Evolutionary conservation across 495 filamentous ascomycete genomes (phyloP).

Genomic region (Penicillium dipodomyicola): DNA sequence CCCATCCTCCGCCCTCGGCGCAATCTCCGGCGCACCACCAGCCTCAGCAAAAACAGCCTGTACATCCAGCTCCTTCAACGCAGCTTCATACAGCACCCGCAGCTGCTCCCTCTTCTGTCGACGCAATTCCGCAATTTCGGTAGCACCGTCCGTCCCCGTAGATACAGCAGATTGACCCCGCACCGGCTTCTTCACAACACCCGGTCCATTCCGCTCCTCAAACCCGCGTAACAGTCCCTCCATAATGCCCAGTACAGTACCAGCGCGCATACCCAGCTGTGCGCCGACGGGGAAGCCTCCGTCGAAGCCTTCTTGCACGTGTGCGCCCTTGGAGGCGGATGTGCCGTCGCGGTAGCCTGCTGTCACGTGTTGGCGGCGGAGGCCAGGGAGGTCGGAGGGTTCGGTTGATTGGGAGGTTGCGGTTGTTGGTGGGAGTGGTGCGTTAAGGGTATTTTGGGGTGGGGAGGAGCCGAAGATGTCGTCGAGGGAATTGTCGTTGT

Average conservation of each 20-base stretch:
- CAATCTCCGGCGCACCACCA: not conserved
- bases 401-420: slow-evolving; percentile 27
- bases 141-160: not conserved
- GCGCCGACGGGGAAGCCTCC: slow-evolving; percentile 81
- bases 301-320: slow-evolving; percentile 83
- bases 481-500: slow-evolving; percentile 40
- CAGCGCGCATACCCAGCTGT: slow-evolving; percentile 67
- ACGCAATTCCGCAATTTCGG: slow-evolving; percentile 21
- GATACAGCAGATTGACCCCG: slow-evolving; percentile 3
- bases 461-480: slow-evolving; percentile 51
- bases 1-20: slow-evolving; percentile 22
- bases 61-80: slow-evolving; percentile 59
- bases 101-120: slow-evolving; percentile 34
- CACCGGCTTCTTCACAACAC: slow-evolving; percentile 32
- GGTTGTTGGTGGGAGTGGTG: not conserved
- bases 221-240: slow-evolving; percentile 57
- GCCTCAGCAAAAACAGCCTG: slow-evolving; percentile 60
- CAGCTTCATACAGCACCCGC: slow-evolving; percentile 46
- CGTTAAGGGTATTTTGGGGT: slow-evolving; percentile 11
- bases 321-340: slow-evolving; percentile 61
- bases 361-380: slow-evolving; percentile 71
- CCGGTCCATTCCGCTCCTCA: slow-evolving; percentile 29
- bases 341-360: slow-evolving; percentile 92
- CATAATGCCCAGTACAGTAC: slow-evolving; percentile 66
- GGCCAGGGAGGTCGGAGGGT: slow-evolving; percentile 69